phyloP scores from a whole-genome alignment of 495 filamentous ascomycete genomes.

The Aspergillus leporis region DNA sequence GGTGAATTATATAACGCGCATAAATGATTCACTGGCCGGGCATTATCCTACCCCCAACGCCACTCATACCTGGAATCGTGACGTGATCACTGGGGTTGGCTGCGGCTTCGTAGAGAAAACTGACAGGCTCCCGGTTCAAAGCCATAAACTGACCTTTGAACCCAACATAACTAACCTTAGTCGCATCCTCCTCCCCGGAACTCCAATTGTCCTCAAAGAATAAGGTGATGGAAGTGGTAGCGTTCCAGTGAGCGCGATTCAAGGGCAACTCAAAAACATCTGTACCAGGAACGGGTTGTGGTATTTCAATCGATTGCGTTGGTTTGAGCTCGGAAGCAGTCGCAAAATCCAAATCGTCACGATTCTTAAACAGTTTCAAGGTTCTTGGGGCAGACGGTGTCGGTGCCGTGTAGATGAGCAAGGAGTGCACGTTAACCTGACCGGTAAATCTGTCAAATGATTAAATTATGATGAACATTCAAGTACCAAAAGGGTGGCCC shows the following conservation, averaged over 20 bases:
- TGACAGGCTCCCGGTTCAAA: conserved; percentile 76
- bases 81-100: conserved; percentile 87
- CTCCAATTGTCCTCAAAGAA: conserved; percentile 75
- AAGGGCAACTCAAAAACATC: conserved; percentile 85
- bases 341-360: conserved; percentile 80
- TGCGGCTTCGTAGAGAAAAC: conserved; percentile 89
- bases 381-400: conserved; percentile 74
- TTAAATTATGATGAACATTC: not conserved
- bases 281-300: conserved; percentile 60
- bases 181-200: conserved; percentile 71
- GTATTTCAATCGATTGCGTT: conserved; percentile 76
- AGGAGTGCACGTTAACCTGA: conserved; percentile 86
- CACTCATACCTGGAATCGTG: conserved; percentile 47
- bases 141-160: conserved; percentile 93
- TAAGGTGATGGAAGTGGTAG: conserved; percentile 70
- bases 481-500: not conserved
- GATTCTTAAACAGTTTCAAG: conserved; percentile 82
- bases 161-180: conserved; percentile 77
- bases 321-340: conserved; percentile 66
- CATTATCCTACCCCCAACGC: conserved; percentile 40
- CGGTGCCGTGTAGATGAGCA: conserved; percentile 77
- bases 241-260: conserved; percentile 84
- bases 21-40: conserved; percentile 34
- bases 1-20: not conserved
- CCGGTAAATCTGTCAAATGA: conserved; percentile 73